Evolutionary conservation across 2,329 filamentous ascomycete species (phyloP), one percentile per base, ranked within the genome.

Genomic region (Diaporthe eres): DNA sequence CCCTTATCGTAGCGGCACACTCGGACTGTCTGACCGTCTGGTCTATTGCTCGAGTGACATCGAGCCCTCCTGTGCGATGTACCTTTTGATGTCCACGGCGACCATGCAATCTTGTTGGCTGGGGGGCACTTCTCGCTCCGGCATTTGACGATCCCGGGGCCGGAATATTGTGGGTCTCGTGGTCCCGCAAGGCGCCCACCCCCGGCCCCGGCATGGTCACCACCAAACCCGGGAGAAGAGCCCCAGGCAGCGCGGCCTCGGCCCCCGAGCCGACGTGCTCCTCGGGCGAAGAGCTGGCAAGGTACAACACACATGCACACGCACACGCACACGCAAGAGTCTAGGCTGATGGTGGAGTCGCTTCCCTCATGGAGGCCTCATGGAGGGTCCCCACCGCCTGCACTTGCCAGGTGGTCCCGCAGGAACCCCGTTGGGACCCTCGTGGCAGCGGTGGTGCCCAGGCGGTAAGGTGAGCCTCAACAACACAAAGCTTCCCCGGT

Each of bases 361-460:
- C 8, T 51, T 39, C 25, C 7, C 44, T 28, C 47, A 25, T 9
- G 60, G 60, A 63, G 60, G 60, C 63, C 47, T 68, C 63, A 39
- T 25, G 31, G 31, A 53, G 2, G 5, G 44, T 47, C 39, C 44
- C 47, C 63, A 68, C 63, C 10, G 17, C 19, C 63, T 53, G 63
- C 22, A 68, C 22, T 25, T 53, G 63, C 63, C 63, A 68, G 63
- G 63, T 68, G 63, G 63, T 28, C 63, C 47, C 47, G 63, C 63
- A 68, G 63, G 63, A 53, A 34, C 34, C 44, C 63, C 60, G 34
- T 37, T 42, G 8, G 8, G 22, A 25, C 47, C 22, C 47, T 39
- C 19, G 47, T 51, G 63, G 63, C 63, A 68, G 47, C 39, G 22
- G 12, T 39, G 22, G 12, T 39, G 63, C 63, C 3, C 34, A 49